These are phyloP conservation scores for Gossypium turneri DNA, from an alignment of 345 rosid genomes.

Conservation along the genomic window DNA sequence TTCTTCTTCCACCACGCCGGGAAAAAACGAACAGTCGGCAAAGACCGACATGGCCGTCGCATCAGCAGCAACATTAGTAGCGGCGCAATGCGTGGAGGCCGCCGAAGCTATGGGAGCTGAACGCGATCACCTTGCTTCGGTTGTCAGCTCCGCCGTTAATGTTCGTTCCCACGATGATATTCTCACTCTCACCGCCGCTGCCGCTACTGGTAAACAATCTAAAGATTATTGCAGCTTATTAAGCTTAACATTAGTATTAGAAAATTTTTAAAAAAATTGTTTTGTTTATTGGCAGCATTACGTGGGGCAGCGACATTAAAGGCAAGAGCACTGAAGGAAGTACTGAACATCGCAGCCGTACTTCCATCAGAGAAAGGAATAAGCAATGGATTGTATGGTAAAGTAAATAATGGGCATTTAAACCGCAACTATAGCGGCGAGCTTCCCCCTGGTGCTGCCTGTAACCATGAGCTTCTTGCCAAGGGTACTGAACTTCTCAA, in stretches of 20 bases:
- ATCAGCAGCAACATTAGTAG: constrained; percentile 87
- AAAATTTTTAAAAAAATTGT: not conserved
- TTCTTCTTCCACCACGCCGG: constrained; percentile 35
- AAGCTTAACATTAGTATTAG: too few relatives aligned
- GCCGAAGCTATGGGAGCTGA: constrained; percentile 91
- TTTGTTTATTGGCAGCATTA: constrained; percentile 45
- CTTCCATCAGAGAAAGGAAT: constrained; percentile 63
- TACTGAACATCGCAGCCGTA: constrained; percentile 70
- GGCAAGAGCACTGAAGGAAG: constrained; percentile 86
- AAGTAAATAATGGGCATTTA: constrained; percentile 31
- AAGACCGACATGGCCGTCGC: constrained; percentile 87
- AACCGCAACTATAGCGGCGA: constrained; percentile 52
- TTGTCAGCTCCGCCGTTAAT: constrained; percentile 86
- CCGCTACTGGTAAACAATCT: constrained; percentile 70
- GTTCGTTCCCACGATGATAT: constrained; percentile 84
- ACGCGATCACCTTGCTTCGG: constrained; percentile 71
- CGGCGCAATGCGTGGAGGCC: constrained; percentile 97
- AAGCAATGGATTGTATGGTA: constrained; percentile 38
- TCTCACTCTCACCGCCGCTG: constrained; percentile 87
- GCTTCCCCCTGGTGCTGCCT: constrained; percentile 42
- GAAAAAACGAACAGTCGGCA: constrained; percentile 59
- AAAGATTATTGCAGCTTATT: too few relatives aligned
- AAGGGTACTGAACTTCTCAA: constrained; percentile 84
- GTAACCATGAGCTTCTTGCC: constrained; percentile 70
- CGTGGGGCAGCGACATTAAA: constrained; percentile 92